These are phyloP conservation scores for Carex cristatella DNA, from an alignment of 176 grass and related monocot genomes.

Conservation along the genomic window DNA sequence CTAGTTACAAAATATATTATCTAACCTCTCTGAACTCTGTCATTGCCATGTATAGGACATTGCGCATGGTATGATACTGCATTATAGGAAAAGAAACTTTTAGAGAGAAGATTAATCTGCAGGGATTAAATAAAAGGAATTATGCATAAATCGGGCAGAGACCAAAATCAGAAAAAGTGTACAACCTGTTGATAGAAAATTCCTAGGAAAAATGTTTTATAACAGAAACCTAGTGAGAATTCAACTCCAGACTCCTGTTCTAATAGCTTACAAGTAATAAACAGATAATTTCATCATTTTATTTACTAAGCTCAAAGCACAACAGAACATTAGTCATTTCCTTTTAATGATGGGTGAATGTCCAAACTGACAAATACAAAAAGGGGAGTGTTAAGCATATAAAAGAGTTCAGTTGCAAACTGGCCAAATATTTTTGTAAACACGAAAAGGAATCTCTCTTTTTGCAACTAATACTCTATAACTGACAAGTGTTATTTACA, in stretches of 20 bases:
- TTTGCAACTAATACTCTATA: not conserved
- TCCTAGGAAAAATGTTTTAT: not conserved
- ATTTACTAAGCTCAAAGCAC: not conserved
- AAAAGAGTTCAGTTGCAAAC: not conserved
- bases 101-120: not conserved
- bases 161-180: not conserved
- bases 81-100: conserved; percentile 2
- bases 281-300: not conserved
- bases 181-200: not conserved
- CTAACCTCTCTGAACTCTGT: conserved; percentile 79
- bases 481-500: not conserved
- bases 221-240: conserved; percentile 1
- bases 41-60: conserved; percentile 95
- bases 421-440: not conserved
- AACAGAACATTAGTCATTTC: not conserved
- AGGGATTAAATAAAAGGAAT: not conserved
- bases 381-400: not conserved
- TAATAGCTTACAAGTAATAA: not conserved
- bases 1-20: not conserved
- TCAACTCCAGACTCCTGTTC: not conserved
- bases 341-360: not conserved
- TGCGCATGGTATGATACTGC: conserved; percentile 87
- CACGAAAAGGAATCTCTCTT: not conserved
- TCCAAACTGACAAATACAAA: not conserved
- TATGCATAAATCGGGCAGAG: not conserved